Evolutionary conservation across 805 yeast species (phyloP).

Genomic region (Candida insectalens): DNA sequence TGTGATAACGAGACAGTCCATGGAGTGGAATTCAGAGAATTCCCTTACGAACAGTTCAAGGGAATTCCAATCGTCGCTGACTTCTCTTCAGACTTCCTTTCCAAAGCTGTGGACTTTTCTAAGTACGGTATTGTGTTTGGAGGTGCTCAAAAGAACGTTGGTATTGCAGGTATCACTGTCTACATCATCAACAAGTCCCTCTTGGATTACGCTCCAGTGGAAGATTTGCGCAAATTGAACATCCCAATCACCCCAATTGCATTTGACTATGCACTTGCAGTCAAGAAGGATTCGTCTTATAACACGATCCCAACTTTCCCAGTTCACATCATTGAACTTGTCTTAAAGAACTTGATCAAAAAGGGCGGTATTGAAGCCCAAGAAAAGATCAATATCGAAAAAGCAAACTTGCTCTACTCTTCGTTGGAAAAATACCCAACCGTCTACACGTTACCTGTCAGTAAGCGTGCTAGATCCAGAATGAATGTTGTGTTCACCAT

Average conservation of each 20-base stretch:
- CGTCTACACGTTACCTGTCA: slow-evolving; percentile 60
- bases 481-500: slow-evolving; percentile 93
- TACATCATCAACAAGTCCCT: slow-evolving; percentile 81
- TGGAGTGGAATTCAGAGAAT: slow-evolving; percentile 69
- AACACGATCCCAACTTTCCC: slow-evolving; percentile 95
- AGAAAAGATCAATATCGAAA: slow-evolving; percentile 44
- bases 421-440: slow-evolving; percentile 59
- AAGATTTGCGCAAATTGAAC: slow-evolving; percentile 43
- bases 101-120: slow-evolving; percentile 70
- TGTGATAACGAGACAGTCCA: slow-evolving; percentile 97
- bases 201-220: slow-evolving; percentile 57
- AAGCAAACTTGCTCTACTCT: slow-evolving; percentile 55
- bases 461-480: slow-evolving; percentile 54
- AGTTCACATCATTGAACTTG: slow-evolving; percentile 75
- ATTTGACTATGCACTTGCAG: slow-evolving; percentile 77
- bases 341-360: slow-evolving; percentile 48
- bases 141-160: slow-evolving; percentile 98
- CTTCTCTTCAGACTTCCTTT: slow-evolving; percentile 86
- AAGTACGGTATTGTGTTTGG: slow-evolving; percentile 89
- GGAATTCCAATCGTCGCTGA: slow-evolving; percentile 84
- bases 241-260: slow-evolving; percentile 87
- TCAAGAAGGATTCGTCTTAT: slow-evolving; percentile 84
- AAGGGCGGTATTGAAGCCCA: slow-evolving; percentile 69
- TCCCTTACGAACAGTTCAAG: slow-evolving; percentile 46
- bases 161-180: slow-evolving; percentile 89